Base-by-base conservation (phyloP, 2,329 filamentous ascomycete species). In the Alternaria solani region DNA sequence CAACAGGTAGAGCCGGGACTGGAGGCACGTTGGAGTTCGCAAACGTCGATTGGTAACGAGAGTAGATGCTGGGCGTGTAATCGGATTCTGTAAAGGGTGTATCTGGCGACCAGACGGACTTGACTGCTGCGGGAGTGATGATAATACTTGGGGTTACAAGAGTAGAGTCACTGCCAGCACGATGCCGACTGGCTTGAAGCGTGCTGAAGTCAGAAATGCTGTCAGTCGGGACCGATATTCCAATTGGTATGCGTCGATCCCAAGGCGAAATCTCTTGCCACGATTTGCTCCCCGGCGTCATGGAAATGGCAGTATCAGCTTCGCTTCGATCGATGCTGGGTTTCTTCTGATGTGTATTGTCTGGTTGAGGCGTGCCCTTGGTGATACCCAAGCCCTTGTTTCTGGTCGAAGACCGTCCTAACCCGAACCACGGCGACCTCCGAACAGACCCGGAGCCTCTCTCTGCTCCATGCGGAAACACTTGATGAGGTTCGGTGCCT, bases 181-280 rank as follows among this genome's bases (percentile, higher is more conserved):
- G 80, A 7, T 70, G 60, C n/a, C 75, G 71, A 14, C 61, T 59
- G 36, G 63, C 61, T 44, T 74, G 69, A 49, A 77, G 74, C 9
- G 72, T 68, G 52, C 72, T 73, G 55, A 78, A 76, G 38, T 78
- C 76, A 28, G 81, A 69, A 78, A 85, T 41, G 75, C 79, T 67
- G 46, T 85, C 84, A 14, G 87, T 85, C 2, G 89, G 86, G 46
- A 92, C 80, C 14, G 86, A 85, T 51, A 93, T 87, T 12, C 90
- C 90, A 65, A 92, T 93, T 42, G 90, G 84, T 60, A 93, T 93
- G 1, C 88, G 88, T n/a, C 87, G 83, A 68, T 90, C 88, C 59
- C 85, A 86, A 0, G 90, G 90, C 14, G 90, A 91, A 4, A 91
- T 81, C 62, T 88, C 87, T 34, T 75, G 70, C 73, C 65, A 79